These are phyloP conservation scores for Vitis vinifera DNA, from an alignment of 164 flowering plant species.

Conservation along the genomic window ASM3070453v1 NC_081809.1:6494501-6495000, in stretches of 20 bases:
- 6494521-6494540: constrained; percentile 46
- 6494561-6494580: constrained; percentile 69
- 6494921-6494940: constrained; percentile 52
- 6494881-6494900: constrained; percentile 10
- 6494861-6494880: constrained; percentile 13
- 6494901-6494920: constrained; percentile 59
- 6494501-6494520: constrained; percentile 73
- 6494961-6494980: constrained; percentile 74
- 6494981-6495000: constrained; percentile 61
- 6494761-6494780: neutral
- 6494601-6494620: constrained; percentile 63
- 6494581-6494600: constrained; percentile 60
- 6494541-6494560: constrained; percentile 50
- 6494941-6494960: constrained; percentile 47
- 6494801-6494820: constrained; percentile 39
- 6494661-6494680: constrained; percentile 74
- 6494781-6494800: constrained; percentile 43
- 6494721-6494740: constrained; percentile 11
- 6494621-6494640: constrained; percentile 75
- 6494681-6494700: constrained; percentile 64
- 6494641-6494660: constrained; percentile 78
- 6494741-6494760: neutral
- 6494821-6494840: constrained; percentile 2
- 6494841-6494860: constrained; percentile 5
- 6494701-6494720: constrained; percentile 27